Percentiles rank a stretch among this genome's conserved stretches.
Evolutionary conservation across 129 eudicot species (phyloP).

Genomic region (Artemisia annua): DNA sequence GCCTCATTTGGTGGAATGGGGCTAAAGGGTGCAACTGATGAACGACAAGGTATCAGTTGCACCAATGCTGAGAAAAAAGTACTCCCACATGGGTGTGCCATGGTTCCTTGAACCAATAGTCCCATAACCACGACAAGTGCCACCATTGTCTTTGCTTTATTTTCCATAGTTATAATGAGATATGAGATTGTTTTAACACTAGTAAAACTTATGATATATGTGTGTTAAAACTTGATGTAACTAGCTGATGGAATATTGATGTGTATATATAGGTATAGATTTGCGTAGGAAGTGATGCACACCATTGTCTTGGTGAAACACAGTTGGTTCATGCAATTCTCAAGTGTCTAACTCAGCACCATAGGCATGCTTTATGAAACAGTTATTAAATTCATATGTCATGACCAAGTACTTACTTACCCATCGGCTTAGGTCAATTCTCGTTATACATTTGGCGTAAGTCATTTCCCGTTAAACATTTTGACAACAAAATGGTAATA

Average conservation of each 20-base stretch:
- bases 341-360: slow-evolving; percentile 17
- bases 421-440: not conserved
- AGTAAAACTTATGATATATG: not conserved
- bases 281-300: slow-evolving; percentile 22
- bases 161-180: slow-evolving; percentile 33
- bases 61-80: slow-evolving; percentile 89
- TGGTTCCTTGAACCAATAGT: slow-evolving; percentile 40
- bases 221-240: not conserved
- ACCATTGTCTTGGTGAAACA: slow-evolving; percentile 36
- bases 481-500: not conserved
- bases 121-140: slow-evolving; percentile 29
- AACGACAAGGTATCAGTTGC: slow-evolving; percentile 89
- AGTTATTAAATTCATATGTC: slow-evolving; percentile 44
- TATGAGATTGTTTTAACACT: not conserved
- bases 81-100: slow-evolving; percentile 60
- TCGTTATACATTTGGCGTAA: slow-evolving; percentile 4
- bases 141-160: slow-evolving; percentile 24
- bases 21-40: slow-evolving; percentile 82
- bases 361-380: slow-evolving; percentile 30
- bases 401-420: slow-evolving; percentile 30
- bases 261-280: slow-evolving; percentile 28
- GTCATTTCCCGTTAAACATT: not conserved
- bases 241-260: not conserved
- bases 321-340: slow-evolving; percentile 42
- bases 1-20: slow-evolving; percentile 78